A percentile compares a stretch with the other conserved stretches of the same genome.
Evolutionary conservation across 805 yeast species (phyloP).

Genomic region (Candida oleophila): DNA sequence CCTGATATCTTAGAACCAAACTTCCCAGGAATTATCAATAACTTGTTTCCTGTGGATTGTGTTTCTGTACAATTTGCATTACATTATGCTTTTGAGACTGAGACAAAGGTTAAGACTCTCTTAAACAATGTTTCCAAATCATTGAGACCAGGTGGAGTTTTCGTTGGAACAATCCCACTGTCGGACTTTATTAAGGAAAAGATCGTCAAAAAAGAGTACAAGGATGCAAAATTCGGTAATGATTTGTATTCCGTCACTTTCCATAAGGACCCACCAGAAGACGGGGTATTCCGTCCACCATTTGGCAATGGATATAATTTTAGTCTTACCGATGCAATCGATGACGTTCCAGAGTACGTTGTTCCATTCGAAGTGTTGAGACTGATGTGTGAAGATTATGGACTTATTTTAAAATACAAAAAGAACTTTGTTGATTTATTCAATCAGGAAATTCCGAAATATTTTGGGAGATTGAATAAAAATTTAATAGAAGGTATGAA

Average conservation of each 20-base stretch:
- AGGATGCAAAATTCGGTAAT: constrained; percentile 72
- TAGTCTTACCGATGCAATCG: constrained; percentile 88
- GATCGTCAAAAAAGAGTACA: constrained; percentile 45
- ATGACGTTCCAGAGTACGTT: constrained; percentile 93
- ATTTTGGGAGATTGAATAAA: constrained; percentile 57
- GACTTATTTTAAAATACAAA: constrained; percentile 66
- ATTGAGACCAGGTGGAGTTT: constrained; percentile 77
- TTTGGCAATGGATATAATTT: constrained; percentile 84
- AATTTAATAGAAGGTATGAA: constrained; percentile 66
- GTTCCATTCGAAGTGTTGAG: constrained; percentile 91
- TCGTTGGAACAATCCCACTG: constrained; percentile 93
- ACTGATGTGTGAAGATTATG: constrained; percentile 80
- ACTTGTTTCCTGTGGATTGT: constrained; percentile 76
- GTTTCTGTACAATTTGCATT: constrained; percentile 91
- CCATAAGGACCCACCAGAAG: constrained; percentile 73
- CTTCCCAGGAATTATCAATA: constrained; percentile 59
- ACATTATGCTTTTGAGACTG: constrained; percentile 92
- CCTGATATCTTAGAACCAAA: constrained; percentile 64
- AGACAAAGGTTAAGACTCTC: constrained; percentile 70
- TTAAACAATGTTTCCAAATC: constrained; percentile 74
- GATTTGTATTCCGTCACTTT: constrained; percentile 78
- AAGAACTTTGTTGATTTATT: constrained; percentile 82
- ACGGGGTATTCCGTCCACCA: constrained; percentile 70
- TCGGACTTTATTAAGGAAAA: constrained; percentile 78
- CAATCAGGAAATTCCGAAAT: constrained; percentile 71